phyloP scores from a whole-genome alignment of 1,284 basidiomycete species.

The Irpex sp. region DNA sequence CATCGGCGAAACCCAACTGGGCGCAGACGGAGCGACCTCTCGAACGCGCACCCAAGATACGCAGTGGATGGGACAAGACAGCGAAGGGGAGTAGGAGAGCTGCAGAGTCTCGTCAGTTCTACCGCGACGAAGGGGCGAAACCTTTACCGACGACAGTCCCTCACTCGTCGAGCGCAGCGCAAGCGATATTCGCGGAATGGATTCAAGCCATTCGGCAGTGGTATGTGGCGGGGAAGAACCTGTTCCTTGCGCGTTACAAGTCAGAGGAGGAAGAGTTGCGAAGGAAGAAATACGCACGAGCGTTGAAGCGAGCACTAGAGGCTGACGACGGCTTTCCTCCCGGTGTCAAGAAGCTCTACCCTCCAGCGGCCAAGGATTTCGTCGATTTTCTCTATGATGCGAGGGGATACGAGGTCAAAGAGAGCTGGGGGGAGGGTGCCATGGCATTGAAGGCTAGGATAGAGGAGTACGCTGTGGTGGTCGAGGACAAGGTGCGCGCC shows the following conservation, averaged over 20 bases:
- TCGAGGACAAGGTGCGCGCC: not conserved
- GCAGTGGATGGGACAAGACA: not conserved
- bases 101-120: not conserved
- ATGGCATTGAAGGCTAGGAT: not conserved
- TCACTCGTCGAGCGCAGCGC: not conserved
- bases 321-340: not conserved
- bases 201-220: not conserved
- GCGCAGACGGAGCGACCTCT: not conserved
- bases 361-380: not conserved
- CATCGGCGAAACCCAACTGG: not conserved
- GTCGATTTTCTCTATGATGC: not conserved
- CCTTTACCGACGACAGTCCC: not conserved
- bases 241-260: not conserved
- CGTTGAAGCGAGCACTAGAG: not conserved
- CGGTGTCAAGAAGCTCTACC: not conserved
- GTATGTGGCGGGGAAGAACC: not conserved
- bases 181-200: not conserved
- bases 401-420: not conserved
- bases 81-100: not conserved
- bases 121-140: not conserved
- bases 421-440: not conserved
- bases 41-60: not conserved
- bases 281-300: not conserved
- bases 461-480: not conserved
- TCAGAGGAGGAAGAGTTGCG: not conserved